Evolutionary conservation across 495 filamentous ascomycete species (phyloP).

Genomic region (Cudoniella acicularis): DNA sequence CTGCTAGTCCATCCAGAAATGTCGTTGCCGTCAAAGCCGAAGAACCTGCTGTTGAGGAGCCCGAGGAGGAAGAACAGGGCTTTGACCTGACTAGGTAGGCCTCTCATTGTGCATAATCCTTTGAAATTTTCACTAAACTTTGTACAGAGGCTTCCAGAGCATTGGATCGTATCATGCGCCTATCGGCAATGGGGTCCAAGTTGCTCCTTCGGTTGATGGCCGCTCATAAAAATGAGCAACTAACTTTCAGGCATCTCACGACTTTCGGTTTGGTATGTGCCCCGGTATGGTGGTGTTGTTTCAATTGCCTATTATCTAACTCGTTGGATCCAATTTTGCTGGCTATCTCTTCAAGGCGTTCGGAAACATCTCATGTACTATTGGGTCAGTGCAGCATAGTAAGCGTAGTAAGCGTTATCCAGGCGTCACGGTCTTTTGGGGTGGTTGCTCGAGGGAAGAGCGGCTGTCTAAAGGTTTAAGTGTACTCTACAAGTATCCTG

Average conservation of each 20-base stretch:
- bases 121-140: slow-evolving; percentile 25
- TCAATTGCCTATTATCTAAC: too few relatives aligned
- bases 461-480: too few relatives aligned
- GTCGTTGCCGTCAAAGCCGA: slow-evolving; percentile 4
- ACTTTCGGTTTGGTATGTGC: too few relatives aligned
- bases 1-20: slow-evolving; percentile 28
- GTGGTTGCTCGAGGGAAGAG: too few relatives aligned
- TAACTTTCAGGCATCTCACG: too few relatives aligned
- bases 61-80: slow-evolving; percentile 48
- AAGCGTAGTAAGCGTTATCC: too few relatives aligned
- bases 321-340: too few relatives aligned
- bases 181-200: neutral
- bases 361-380: neutral
- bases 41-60: slow-evolving; percentile 46
- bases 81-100: slow-evolving; percentile 30
- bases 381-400: neutral
- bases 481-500: too few relatives aligned
- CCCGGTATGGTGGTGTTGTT: too few relatives aligned
- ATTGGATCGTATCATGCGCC: slow-evolving; percentile 61
- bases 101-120: neutral
- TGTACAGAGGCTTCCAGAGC: slow-evolving; percentile 62
- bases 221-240: neutral
- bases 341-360: neutral
- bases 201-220: neutral
- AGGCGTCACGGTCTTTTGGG: too few relatives aligned